Evolutionary conservation across 306 rosid genomes (phyloP), one percentile per base, ranked within the genome.

Genomic region (Senna siamea): DNA sequence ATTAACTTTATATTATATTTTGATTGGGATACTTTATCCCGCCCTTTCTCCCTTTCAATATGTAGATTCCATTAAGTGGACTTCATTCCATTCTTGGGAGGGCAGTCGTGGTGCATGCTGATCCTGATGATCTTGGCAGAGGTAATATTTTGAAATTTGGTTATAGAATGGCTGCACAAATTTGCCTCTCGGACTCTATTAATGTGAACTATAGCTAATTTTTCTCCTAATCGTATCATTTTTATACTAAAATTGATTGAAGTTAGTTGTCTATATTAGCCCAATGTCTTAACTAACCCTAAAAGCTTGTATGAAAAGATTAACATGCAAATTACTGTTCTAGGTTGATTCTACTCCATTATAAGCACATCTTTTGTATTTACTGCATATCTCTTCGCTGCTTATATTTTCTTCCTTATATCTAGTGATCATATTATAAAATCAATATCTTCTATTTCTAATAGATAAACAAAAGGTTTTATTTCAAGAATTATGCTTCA

Each of bases 101-200:
- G 74, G 92, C 89, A 5, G 89, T 85, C 13, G 89, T 87, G 60
- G 92, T 89, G 66, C 95, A 89, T 56, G 91, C 89, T 59, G 94
- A 89, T 87, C 88, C 89, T 9, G 94, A 89, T 78, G 94, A 87
- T 79, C 94, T 89, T 77, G 89, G 94, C 59, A 81, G 72, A 71
- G 94, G 91, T 87, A 82, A 73, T 77, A 62, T 71, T 77, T 66
- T 12, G 4, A 70, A 81, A 7, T 15, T 72, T 72, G 44, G 58
- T 19, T 59, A 2, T n/a, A 37, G 48, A 75, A 34, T 67, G 37
- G 22, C 23, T 66, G 34, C 48, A 47, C 50, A 30, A 30, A n/a
- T 9, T 60, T 60, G 74, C 34, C n/a, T 40, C 44, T 35, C 58
- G 56, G 69, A n/a, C n/a, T 44, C 15, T 26, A 59, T 61, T 63